A percentile compares a stretch with the other conserved stretches of the same genome.
Conservation (phyloP, 441 rosid species). For the Brassica hybrid region DNA sequence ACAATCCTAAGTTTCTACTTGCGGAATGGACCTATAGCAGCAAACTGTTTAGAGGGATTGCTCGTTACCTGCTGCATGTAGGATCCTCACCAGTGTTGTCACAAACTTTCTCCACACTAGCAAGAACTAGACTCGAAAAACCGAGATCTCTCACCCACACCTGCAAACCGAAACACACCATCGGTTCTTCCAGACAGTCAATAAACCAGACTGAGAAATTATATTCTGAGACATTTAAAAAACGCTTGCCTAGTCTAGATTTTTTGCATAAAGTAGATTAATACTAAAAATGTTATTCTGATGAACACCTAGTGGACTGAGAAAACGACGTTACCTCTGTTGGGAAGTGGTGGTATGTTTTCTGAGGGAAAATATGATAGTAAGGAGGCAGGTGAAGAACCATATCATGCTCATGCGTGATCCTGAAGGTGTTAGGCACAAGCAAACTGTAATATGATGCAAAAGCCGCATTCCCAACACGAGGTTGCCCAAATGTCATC, state of each 20-base stretch:
- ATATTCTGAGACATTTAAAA: neutral
- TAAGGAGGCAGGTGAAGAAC: conserved; percentile 97
- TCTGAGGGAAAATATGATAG: conserved; percentile 71
- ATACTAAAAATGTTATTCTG: neutral
- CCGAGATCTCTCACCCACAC: conserved; percentile 80
- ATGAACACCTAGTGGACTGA: conserved; percentile 23
- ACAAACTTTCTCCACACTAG: conserved; percentile 70
- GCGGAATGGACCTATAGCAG: neutral
- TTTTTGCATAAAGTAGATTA: conserved; percentile 4
- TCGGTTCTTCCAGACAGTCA: neutral
- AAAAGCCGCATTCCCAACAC: conserved; percentile 89
- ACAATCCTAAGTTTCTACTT: neutral
- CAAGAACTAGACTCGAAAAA: conserved; percentile 56
- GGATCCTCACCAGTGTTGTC: conserved; percentile 95
- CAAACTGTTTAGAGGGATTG: conserved; percentile 2
- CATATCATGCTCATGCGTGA: conserved; percentile 79
- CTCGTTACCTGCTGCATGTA: conserved; percentile 71
- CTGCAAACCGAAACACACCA: conserved; percentile 41
- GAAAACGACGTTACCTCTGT: conserved; percentile 87
- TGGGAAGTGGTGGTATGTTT: conserved; percentile 97
- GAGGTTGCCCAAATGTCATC: conserved; percentile 97
- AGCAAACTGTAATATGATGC: conserved; percentile 70
- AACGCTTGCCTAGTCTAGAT: neutral
- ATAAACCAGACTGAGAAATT: neutral
- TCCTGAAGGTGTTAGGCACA: conserved; percentile 77